Conservation (phyloP, 805 yeast species). For the Schizosaccharomyces japonicus region DNA sequence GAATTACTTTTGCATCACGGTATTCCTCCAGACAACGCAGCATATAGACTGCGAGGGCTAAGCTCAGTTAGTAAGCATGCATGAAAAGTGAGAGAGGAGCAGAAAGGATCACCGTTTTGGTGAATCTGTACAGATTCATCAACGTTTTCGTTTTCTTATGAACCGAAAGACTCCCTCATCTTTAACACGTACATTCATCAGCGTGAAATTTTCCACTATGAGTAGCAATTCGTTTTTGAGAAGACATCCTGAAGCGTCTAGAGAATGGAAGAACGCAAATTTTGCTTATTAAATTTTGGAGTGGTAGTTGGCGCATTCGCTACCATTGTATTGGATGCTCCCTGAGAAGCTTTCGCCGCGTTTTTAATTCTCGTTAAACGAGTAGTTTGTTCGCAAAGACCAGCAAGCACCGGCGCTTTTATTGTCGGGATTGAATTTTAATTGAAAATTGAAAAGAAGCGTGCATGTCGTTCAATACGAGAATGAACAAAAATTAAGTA, state of each 20-base stretch:
- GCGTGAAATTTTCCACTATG: constrained; percentile 92
- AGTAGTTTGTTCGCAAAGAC: no score
- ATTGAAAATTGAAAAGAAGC: no score
- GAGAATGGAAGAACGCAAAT: no score
- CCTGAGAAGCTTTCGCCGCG: no score
- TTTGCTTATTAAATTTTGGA: no score
- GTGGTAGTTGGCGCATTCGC: no score
- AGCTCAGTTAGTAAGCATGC: background rate
- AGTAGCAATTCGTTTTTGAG: background rate
- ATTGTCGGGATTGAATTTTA: no score
- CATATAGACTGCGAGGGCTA: constrained; percentile 58
- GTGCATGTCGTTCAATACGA: no score
- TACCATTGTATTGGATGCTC: no score
- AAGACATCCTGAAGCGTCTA: background rate
- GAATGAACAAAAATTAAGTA: no score
- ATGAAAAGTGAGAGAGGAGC: background rate
- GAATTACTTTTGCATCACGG: constrained; percentile 37
- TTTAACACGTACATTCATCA: constrained; percentile 46
- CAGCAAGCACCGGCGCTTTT: no score
- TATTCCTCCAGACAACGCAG: constrained; percentile 47
- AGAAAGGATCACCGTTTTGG: background rate
- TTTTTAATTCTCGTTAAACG: no score
- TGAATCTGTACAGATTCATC: background rate
- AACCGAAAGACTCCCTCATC: background rate
- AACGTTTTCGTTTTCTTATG: background rate